Evolutionary conservation across 2,329 filamentous ascomycete genomes (phyloP), one percentile per base, ranked within the genome.

Genomic region (Ascochyta fabae): DNA sequence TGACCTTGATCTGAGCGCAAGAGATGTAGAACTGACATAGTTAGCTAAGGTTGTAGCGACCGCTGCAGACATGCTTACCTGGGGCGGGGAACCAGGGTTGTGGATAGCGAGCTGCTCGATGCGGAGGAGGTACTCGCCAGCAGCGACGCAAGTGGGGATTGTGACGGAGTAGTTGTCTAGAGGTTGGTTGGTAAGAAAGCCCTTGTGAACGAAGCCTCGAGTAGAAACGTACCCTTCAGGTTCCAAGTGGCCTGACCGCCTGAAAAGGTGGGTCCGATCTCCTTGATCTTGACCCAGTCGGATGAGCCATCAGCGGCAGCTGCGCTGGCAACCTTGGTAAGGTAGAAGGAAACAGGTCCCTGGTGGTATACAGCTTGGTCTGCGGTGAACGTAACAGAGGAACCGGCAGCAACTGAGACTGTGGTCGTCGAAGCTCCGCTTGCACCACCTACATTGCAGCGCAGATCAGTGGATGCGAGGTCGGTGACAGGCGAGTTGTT

Each of bases 61-160:
- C 6, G 4, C 10, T 44, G 19, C 8, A 41, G 24, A 27, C 6
- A 8, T 27, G 39, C 39, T 27, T 41, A 42, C 27, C 36, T 42
- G 51, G n/a, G 68, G 67, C 22, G 61, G 51, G 2, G 48, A 46
- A 19, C 68, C 65, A 5, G 76, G 78, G 60, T 78, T 77, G 67
- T 81, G 79, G 26, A 82, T 74, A 10, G 69, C 80, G 48, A 82
- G 78, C 56, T 81, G 80, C 68, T 83, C 80, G 48, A 79, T 76
- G 23, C 80, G 75, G 34, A 82, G 69, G 16, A 82, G 73, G 62
- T 82, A 81, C 54, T 82, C 72, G 23, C 80, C 79, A 19, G 74
- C 65, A 4, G 80, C 72, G 6, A 77, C 67, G 40, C 74, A 75
- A 5, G 65, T 68, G 6, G 80, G 80, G 33, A 82, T 74, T 5